Base-by-base conservation (phyloP, 805 yeast genomes). In the Saccharomycopsis vini region DNA sequence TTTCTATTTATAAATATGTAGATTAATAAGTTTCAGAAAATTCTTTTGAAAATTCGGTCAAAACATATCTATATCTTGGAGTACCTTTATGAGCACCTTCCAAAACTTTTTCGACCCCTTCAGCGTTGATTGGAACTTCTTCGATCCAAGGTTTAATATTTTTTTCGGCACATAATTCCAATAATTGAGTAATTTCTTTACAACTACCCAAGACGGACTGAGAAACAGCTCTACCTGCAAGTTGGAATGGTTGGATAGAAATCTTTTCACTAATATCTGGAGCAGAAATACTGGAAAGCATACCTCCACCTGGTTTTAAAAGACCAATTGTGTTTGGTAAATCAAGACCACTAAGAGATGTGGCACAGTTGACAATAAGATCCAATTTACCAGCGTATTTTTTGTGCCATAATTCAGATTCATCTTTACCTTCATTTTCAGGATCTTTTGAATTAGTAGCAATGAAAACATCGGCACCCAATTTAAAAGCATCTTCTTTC, bases 131-230 rank as follows among this genome's bases (percentile, higher is more conserved):
- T 21, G 75, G 73, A 40, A 81, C 63, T 23, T 67, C 64, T 62
- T 81, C 86, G 40, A 73, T 69, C 81, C 83, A 78, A 19, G 85
- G 77, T 45, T 64, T 67, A 55, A 81, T 67, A 34, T 68, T 62
- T 53, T 78, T 68, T 52, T 77, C 69, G 18, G 73, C 75, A 18
- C 88, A 83, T 50, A 83, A 57, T 36, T 76, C 65, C 53, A 84
- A 68, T 77, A 84, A 72, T 51, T 79, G 81, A 38, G 67, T 57
- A 53, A 81, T 81, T 63, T 82, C 89, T 40, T 60, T 60, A 59
- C 78, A 75, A 39, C 81, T 71, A 37, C 78, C 92, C 59, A 72
- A 64, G n/a, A 13, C 16, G n/a, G 40, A 36, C 16, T 20, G 30
- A 19, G 31, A 15, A 20, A 39, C 35, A 4, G 26, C 28, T n/a